Conservation (phyloP, 371 early-diverging fungal species). For the Paraphysoderma sedebokerense region DNA sequence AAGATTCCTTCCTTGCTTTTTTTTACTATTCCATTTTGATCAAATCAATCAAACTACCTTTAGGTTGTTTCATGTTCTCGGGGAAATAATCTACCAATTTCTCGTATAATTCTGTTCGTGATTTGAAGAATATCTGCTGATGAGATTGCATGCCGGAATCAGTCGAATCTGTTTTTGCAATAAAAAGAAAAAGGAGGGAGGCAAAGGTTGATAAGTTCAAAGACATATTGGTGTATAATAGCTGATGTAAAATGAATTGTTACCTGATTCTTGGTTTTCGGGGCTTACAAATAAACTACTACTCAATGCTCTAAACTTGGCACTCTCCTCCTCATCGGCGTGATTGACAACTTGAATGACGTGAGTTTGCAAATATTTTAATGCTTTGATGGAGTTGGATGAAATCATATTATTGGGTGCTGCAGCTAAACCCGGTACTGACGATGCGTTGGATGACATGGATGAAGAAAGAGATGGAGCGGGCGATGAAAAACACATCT, state of each 20-base stretch:
- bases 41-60: constrained; percentile 47
- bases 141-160: background rate
- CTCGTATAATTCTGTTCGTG: constrained; percentile 50
- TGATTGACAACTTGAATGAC: constrained; percentile 50
- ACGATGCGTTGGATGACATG: too few species aligned
- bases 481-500: constrained; percentile 38
- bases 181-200: background rate
- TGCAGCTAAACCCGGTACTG: too few species aligned
- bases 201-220: too few species aligned
- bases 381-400: constrained; percentile 24
- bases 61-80: constrained; percentile 59
- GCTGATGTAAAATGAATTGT: constrained; percentile 9
- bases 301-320: constrained; percentile 43
- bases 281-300: constrained; percentile 29
- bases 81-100: constrained; percentile 55
- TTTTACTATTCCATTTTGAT: too few species aligned
- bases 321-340: constrained; percentile 32
- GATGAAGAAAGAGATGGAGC: too few species aligned
- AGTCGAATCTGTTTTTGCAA: background rate
- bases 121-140: constrained; percentile 12
- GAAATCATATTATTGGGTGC: rapidly evolving
- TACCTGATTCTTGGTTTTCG: constrained; percentile 6
- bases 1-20: too few species aligned
- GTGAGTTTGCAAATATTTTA: constrained; percentile 46
- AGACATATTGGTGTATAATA: too few species aligned